A percentile compares a stretch with the other conserved stretches of the same genome.
These are phyloP conservation scores for Phialemonium atrogriseum DNA, from an alignment of 2,329 filamentous ascomycete genomes.

Conservation along the genomic window DNA sequence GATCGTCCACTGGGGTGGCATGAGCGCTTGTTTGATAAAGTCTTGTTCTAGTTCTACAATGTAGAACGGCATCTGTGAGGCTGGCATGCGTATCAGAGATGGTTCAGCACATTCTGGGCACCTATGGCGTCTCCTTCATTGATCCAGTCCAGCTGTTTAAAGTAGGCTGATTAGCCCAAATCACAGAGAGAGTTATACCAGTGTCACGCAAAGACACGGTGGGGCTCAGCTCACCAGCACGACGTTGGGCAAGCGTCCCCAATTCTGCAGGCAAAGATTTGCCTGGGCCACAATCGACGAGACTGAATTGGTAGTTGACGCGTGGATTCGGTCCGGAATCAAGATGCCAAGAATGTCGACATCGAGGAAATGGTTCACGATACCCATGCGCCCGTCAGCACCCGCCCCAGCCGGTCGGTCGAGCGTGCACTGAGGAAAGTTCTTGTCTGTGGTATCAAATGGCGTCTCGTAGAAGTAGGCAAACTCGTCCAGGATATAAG, in stretches of 20 bases:
- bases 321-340: slow-evolving; percentile 18
- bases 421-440: slow-evolving; percentile 56
- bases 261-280: slow-evolving; percentile 19
- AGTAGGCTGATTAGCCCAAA: no score
- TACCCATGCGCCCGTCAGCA: slow-evolving; percentile 31
- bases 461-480: slow-evolving; percentile 64
- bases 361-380: slow-evolving; percentile 59
- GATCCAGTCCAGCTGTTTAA: slow-evolving; percentile 7
- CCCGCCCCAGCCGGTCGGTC: slow-evolving; percentile 46
- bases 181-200: neutral
- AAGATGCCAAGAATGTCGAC: slow-evolving; percentile 21
- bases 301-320: slow-evolving; percentile 37
- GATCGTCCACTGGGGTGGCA: no score
- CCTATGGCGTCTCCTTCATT: slow-evolving; percentile 5
- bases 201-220: neutral
- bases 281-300: slow-evolving; percentile 34
- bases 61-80: no score
- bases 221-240: slow-evolving; percentile 14
- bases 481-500: slow-evolving; percentile 58
- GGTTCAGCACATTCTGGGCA: slow-evolving; percentile 6
- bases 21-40: no score
- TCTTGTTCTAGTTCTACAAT: no score
- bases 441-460: slow-evolving; percentile 52
- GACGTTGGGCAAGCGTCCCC: slow-evolving; percentile 25
- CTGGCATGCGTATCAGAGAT: no score